phyloP scores from a whole-genome alignment of 2,329 filamentous ascomycete genomes.

The Elsinoe necatrix region DNA sequence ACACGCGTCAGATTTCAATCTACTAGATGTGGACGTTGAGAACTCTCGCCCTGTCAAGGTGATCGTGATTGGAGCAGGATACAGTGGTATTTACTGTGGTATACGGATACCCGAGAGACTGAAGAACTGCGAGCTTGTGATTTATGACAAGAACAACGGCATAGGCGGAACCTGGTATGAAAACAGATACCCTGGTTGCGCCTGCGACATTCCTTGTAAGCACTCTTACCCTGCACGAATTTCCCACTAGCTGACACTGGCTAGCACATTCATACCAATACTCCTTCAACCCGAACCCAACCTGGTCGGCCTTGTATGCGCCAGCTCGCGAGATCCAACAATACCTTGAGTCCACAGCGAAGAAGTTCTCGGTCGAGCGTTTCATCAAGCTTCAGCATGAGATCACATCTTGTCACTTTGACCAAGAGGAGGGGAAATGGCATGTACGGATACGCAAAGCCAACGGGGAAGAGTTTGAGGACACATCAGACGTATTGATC shows the following conservation, averaged over 20 bases:
- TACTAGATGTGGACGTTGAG: slow-evolving; percentile 35
- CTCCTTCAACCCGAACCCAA: slow-evolving; percentile 35
- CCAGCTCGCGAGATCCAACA: slow-evolving; percentile 33
- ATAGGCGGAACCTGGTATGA: slow-evolving; percentile 35
- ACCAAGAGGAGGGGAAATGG: slow-evolving; percentile 31
- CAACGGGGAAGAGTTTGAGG: slow-evolving; percentile 27
- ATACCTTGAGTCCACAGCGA: slow-evolving; percentile 29
- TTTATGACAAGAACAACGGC: slow-evolving; percentile 38
- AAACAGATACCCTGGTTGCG: slow-evolving; percentile 37
- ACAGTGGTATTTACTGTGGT: slow-evolving; percentile 37
- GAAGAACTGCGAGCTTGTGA: slow-evolving; percentile 33
- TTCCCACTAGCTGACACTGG: neutral
- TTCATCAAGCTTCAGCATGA: slow-evolving; percentile 33
- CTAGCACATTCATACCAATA: slow-evolving; percentile 36
- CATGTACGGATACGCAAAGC: slow-evolving; percentile 30
- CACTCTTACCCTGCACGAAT: neutral
- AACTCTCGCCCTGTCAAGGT: slow-evolving; percentile 36
- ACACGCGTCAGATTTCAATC: slow-evolving; percentile 21
- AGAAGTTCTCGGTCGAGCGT: slow-evolving; percentile 31
- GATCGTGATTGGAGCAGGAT: slow-evolving; percentile 39
- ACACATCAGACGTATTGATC: slow-evolving; percentile 42
- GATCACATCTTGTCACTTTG: slow-evolving; percentile 29
- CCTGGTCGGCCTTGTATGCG: slow-evolving; percentile 36
- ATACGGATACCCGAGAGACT: slow-evolving; percentile 37
- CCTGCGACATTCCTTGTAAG: slow-evolving; percentile 27